A percentile compares a stretch with the other conserved stretches of the same genome.
phyloP scores from a whole-genome alignment of 73 alveolate species.

The Halteria grandinella region DNA sequence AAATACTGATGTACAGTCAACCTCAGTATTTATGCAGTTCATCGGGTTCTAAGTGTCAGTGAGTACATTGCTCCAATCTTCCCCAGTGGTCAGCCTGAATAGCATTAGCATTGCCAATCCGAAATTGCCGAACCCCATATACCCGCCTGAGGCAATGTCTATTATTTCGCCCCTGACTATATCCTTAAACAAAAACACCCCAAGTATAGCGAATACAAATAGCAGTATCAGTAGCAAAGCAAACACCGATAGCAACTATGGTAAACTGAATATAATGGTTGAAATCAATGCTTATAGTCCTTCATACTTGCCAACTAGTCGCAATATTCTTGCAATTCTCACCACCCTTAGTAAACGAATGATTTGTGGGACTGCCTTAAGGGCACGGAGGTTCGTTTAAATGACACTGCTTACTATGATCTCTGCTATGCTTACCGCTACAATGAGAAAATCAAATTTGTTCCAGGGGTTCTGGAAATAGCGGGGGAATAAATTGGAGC shows the following conservation, averaged over 20 bases:
- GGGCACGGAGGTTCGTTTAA: too few relatives aligned
- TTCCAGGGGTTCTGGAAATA: constrained; percentile 89
- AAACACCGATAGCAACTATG: constrained; percentile 87
- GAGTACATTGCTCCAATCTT: constrained; percentile 92
- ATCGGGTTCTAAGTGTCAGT: constrained; percentile 49
- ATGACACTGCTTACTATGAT: neutral
- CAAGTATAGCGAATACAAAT: constrained; percentile 93
- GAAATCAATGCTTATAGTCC: constrained; percentile 74
- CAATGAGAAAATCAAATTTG: constrained; percentile 90
- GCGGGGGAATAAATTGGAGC: too few relatives aligned
- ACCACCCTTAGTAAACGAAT: constrained; percentile 70
- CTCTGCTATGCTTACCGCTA: constrained; percentile 5
- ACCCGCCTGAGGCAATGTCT: constrained; percentile 64
- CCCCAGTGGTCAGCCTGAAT: constrained; percentile 95
- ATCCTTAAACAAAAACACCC: constrained; percentile 81
- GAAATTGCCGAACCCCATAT: constrained; percentile 83
- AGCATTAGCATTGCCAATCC: constrained; percentile 83
- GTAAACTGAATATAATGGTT: constrained; percentile 87
- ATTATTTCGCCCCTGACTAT: constrained; percentile 38
- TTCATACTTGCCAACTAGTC: constrained; percentile 74
- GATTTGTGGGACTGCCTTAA: constrained; percentile 1
- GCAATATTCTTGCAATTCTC: constrained; percentile 75
- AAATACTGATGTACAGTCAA: constrained; percentile 30
- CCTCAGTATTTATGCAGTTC: too few relatives aligned
- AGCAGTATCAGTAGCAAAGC: constrained; percentile 82